Evolutionary conservation across 768 basidiomycete species (phyloP), one percentile per base, ranked within the genome.

Genomic region (Termitomyces titanicus): DNA sequence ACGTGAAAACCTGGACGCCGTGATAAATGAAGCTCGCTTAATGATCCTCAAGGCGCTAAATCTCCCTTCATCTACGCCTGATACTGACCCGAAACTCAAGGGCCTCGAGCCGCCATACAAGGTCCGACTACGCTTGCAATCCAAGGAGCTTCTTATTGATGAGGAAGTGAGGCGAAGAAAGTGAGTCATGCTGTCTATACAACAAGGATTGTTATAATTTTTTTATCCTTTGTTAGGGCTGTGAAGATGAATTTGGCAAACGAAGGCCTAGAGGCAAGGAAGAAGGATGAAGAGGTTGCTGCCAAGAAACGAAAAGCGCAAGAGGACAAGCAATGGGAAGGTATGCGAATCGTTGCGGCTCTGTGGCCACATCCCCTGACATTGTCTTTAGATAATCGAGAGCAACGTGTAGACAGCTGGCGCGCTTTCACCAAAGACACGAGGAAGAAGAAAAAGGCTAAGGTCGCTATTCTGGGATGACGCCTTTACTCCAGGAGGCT

Each of bases 231-330:
- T 48, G n/a, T 44, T 60, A 93, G 92, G 65, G 90, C 92, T 1
- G 72, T 93, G 63, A 94, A 94, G 76, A 85, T 93, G 84, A 92
- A 92, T 66, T 70, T 94, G 53, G 92, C 92, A 8, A 94, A 94
- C 62, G 92, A 94, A 69, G 93, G 93, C 3, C 74, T 94, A 5
- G 94, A 96, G 66, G 94, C 94, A n/a, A 80, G 86, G 63, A 91
- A 88, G 78, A 94, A 92, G 67, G 94, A 97, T 50, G 92, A 93
- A 54, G 94, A 94, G 61, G 78, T 88, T 11, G 71, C 77, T 22
- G 64, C 83, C 34, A 85, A 72, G 73, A 96, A 96, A 70, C 80
- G 94, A 51, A 96, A 96, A 71, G 88, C 80, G 1, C 92, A 95
- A 62, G 91, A 94, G 6, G 92, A 95, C 62, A 88, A 85, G 62